Evolutionary conservation across 2,329 filamentous ascomycete genomes (phyloP).

Genomic region (Neophaeococcomyces mojaviensis): DNA sequence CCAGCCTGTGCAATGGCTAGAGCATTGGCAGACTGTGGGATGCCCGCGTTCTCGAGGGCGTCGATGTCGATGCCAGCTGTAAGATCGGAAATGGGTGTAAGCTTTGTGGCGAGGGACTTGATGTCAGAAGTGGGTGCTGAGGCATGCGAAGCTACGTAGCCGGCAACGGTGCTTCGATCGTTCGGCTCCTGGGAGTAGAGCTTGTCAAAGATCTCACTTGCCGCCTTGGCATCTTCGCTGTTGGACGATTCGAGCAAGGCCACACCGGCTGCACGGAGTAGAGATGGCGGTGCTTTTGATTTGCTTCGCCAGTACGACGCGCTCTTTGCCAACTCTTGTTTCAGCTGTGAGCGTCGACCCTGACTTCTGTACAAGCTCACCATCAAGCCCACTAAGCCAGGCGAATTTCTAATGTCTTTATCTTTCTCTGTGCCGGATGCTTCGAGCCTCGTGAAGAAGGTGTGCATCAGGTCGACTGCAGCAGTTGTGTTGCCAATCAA

Average conservation of each 20-base stretch:
- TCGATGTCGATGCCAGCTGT: conserved; percentile 36
- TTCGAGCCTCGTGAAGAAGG: conserved; percentile 66
- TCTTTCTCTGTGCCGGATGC: conserved; percentile 48
- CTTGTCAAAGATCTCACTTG: conserved; percentile 69
- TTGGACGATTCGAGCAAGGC: conserved; percentile 71
- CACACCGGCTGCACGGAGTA: conserved; percentile 75
- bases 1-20: conserved; percentile 21
- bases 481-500: conserved; percentile 62
- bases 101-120: conserved; percentile 30
- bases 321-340: conserved; percentile 67
- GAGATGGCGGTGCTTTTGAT: conserved; percentile 50
- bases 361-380: conserved; percentile 72
- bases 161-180: conserved; percentile 66
- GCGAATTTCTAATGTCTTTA: conserved; percentile 68
- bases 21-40: conserved; percentile 29
- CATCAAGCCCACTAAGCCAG: conserved; percentile 72
- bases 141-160: conserved; percentile 76
- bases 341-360: conserved; percentile 64
- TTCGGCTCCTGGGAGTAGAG: conserved; percentile 55
- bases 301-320: conserved; percentile 72
- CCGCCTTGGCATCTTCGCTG: conserved; percentile 58
- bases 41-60: conserved; percentile 38
- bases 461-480: conserved; percentile 67
- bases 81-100: conserved; percentile 35
- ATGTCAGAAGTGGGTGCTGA: conserved; percentile 38